Base-by-base conservation (phyloP, 2,329 filamentous ascomycete species). In the Myriosclerotinia scirpicola region DNA sequence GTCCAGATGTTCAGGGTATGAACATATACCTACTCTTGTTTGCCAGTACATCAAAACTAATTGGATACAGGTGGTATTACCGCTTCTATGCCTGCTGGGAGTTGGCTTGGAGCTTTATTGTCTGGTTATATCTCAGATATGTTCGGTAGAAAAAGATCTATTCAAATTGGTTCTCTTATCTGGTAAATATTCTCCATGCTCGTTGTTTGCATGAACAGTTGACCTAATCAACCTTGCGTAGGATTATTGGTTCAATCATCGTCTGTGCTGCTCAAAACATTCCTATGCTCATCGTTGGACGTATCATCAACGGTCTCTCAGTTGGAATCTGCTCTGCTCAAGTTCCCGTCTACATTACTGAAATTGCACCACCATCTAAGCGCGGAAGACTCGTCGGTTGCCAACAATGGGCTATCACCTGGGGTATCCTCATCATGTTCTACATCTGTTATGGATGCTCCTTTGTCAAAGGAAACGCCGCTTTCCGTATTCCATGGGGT, bases 401-500 rank as follows among this genome's bases (percentile, higher is more conserved):
- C 54, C 89, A 92, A 76, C 90, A 92, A 76, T 89, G 74, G 70
- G 72, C 71, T 68, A 67, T 67, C 44, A 90, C 90, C 69, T 90
- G 83, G 83, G 87, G 85, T 69, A 89, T 89, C 69, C 74, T 89
- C 68, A 87, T 89, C 77, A 89, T 89, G 86, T 90, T 89, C 80
- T 87, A 87, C 74, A 85, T 90, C 75, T 84, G 84, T 34, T 84
- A 87, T 73, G 90, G 87, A 8, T 70, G 66, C 36, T 70, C 67
- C 15, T 68, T 61, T 34, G 36, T 67, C 40, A 66, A 67, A n/a
- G 63, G 67, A 42, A 54, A 26, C 11, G 80, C 83, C 2, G 83
- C 86, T 0, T 90, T 88, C 81, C 80, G 87, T 46, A 81, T 87
- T 2, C 85, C 87, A 14, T 90, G 87, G 87, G 87, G 83, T 64